Base-by-base conservation (phyloP, 1,139 yeast species). In the Geotrichum klebahnii region DNA sequence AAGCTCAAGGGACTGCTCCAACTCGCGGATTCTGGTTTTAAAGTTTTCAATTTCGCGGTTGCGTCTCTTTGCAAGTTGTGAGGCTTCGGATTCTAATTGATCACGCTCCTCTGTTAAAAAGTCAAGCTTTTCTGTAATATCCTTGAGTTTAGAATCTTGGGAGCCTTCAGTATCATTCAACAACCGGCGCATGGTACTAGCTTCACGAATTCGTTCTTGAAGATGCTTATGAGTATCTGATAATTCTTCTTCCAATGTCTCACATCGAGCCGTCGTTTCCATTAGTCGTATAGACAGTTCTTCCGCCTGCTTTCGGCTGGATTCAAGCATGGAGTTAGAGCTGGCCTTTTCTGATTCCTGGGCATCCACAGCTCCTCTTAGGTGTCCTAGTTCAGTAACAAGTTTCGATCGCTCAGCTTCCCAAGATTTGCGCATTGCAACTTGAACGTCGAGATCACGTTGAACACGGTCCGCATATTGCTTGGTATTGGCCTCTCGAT, bases 171-270 rank as follows among this genome's bases (percentile, higher is more conserved):
- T 76, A 39, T 87, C 95, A 44, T 79, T 66, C 23, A 88, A 64
- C 38, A 88, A 66, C 54, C 87, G 72, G 57, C 94, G 76, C 68
- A 88, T 77, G 0, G 89, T 81, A 2, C 82, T 73, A 0, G 88
- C 75, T 67, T 92, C 97, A 45, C 90, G 73, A 0, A 84, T 80
- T 55, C 95, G 78, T 58, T 89, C 96, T 61, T 83, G 92, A 6
- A 90, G 68, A 64, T 81, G 73, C 38, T 78, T 76, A 54, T 87
- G 77, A 3, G 87, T 73, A 53, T 89, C 97, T 8, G 78, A 72
- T 14, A 90, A 68, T 60, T 90, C 96, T 53, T 87, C 96, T 58
- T 86, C 90, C 46, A 89, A 67, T 2, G 80, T 76, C 52, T 86
- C 92, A 29, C 78, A 72, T 55, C 78, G 76, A 48, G 73, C 72